These are phyloP conservation scores for Cryptosporidium felis DNA, from an alignment of 169 alveolate species.

Conservation along the genomic window DNA sequence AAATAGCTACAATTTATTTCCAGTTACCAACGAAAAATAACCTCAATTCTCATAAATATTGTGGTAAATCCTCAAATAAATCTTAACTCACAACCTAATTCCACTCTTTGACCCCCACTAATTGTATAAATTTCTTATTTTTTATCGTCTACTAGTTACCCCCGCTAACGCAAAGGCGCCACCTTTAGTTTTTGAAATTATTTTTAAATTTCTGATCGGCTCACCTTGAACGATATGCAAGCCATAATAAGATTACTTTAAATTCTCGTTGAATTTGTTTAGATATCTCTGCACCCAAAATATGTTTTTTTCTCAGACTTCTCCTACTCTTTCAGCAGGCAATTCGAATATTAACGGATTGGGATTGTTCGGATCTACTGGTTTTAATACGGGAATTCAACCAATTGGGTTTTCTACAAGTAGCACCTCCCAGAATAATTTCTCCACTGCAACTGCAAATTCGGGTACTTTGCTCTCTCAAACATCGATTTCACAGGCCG, in stretches of 20 bases:
- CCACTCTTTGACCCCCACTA: not conserved
- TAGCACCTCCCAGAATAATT: not conserved
- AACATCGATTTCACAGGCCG: conserved; percentile 2
- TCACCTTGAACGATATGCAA: too few relatives aligned
- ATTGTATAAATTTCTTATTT: not conserved
- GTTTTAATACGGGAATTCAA: not conserved
- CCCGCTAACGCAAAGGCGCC: conserved; percentile 49
- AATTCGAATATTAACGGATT: not conserved
- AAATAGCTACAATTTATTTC: not conserved
- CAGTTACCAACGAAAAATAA: not conserved
- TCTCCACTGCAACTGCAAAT: not conserved
- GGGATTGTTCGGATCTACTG: conserved; percentile 53
- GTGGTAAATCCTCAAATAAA: not conserved
- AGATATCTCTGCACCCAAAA: too few relatives aligned
- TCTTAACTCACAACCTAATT: conserved; percentile 15
- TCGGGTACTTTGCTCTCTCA: not conserved
- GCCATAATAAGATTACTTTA: too few relatives aligned
- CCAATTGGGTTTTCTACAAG: not conserved
- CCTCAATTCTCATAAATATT: not conserved
- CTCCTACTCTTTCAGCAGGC: conserved; percentile 17
- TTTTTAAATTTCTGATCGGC: too few relatives aligned
- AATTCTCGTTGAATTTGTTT: too few relatives aligned
- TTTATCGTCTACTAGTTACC: conserved; percentile 53
- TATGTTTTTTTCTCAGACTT: conserved; percentile 54
- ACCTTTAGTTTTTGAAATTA: too few relatives aligned